Conservation (phyloP, 1,284 basidiomycete species). For the Takashimella koratensis region DNA sequence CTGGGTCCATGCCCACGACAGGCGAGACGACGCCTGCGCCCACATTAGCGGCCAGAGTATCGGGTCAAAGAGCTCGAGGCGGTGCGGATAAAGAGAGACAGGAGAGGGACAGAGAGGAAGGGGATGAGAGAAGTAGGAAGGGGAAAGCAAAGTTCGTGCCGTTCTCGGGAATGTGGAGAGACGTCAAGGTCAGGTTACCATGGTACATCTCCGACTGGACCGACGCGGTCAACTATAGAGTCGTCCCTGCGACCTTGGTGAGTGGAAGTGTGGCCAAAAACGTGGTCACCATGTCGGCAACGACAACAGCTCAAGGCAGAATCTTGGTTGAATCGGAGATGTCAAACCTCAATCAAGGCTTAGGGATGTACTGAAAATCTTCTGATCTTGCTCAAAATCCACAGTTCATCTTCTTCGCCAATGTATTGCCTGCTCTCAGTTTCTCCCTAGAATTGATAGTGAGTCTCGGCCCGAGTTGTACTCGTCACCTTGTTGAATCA, state of each 20-base stretch:
- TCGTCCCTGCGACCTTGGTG: constrained; percentile 48
- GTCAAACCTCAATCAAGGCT: no score
- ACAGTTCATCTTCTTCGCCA: constrained; percentile 47
- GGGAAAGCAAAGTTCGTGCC: constrained; percentile 7
- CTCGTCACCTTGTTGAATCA: background rate
- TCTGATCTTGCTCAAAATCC: constrained; percentile 25
- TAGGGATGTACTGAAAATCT: background rate
- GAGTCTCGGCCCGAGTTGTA: constrained; percentile 4
- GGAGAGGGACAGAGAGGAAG: background rate
- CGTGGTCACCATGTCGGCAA: no score
- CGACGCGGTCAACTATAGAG: constrained; percentile 81
- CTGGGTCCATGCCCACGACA: background rate
- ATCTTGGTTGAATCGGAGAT: no score
- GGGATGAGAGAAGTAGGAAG: background rate
- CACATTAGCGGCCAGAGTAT: background rate
- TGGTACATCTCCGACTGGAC: constrained; percentile 83
- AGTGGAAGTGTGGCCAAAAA: no score
- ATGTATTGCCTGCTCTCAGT: constrained; percentile 74
- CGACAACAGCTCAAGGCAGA: no score
- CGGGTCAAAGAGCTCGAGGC: background rate
- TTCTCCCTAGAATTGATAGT: constrained; percentile 89
- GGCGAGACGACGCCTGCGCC: background rate
- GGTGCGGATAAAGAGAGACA: background rate
- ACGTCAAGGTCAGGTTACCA: constrained; percentile 71
- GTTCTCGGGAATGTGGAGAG: constrained; percentile 65